Base-by-base conservation (phyloP, 2,329 filamentous ascomycete genomes). In the Scedosporium aurantiacum region DNA sequence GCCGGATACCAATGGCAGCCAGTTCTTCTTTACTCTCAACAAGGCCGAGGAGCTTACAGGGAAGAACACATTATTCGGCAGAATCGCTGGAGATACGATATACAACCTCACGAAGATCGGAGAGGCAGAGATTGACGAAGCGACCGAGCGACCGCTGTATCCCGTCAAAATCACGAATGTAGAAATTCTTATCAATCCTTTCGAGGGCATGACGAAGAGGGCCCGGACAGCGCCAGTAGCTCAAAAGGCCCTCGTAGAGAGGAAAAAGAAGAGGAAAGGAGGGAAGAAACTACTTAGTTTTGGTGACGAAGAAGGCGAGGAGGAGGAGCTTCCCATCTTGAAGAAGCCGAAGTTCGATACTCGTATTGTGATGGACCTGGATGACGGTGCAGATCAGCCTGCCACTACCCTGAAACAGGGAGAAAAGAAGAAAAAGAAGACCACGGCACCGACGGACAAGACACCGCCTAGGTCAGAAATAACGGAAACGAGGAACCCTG, bases 71-170 rank as follows among this genome's bases (percentile, higher is more conserved):
- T 77, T 97, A 72, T 97, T 99, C 77, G 94, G 94, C 18, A 82
- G 94, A 62, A 83, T 99, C 54, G 91, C 89, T 41, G 94, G 93
- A 28, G 91, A 97, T 66, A 97, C 93, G 16, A 94, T 99, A 61
- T 99, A 95, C 76, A 97, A 97, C 72, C 73, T 99, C 69, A 86
- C 92, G 70, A 95, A 92, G 74, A 96, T 97, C 80, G 91, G 89
- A 21, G 92, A 97, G 71, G 84, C 84, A 0, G 94, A 97, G 70
- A 77, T 95, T 18, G 83, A 87, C 27, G 87, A 90, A 61, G 87
- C 86, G 16, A 86, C 83, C 5, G 93, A 97, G 65, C 82, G 91
- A 64, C 93, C 93, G 1, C 74, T 95, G 57, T 99, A 96, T 72
- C 88, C 93, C 0, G 84, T 91, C 41, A 91, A 86, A 72, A 86